Base-by-base conservation (phyloP, 345 rosid species). In the Anastatica hierochuntica region DNA sequence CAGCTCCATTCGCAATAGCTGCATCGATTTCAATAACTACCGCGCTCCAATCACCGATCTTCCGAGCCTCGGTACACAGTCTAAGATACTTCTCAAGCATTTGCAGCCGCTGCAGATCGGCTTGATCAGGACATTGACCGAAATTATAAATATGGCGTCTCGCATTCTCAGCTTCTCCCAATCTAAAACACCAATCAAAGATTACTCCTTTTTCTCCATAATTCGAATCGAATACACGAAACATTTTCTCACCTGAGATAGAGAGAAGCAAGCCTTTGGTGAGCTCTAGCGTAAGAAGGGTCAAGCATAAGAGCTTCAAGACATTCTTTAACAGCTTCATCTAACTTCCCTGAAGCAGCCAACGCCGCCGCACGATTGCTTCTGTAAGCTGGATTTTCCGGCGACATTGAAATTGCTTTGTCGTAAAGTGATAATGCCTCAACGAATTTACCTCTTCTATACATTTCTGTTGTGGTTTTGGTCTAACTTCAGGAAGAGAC, bases 311-410 rank as follows among this genome's bases (percentile, higher is more conserved):
- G 69, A 5, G 98, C 95, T 75, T 83, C 98, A 63, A 88, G 78
- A 30, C 90, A 88, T 45, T 92, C 98, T 56, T 53, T 80, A 56
- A 83, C 82, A 1, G 97, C 97, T 65, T 92, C 95, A 2, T 47
- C 75, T 37, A 92, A 53, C 74, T 81, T 74, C 51, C 94, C 98
- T 51, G 76, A 62, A 1, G 79, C 81, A 61, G 83, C 78, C 76
- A 92, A 76, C 3, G 95, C 94, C 6, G 97, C 97, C 2, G 95
- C 95, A 7, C 94, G 71, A 63, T 92, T 92, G 55, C 95, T 76
- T 62, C 90, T 48, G 46, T 74, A 92, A 13, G 95, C 85, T 6
- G 88, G 77, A 53, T 79, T 92, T 14, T 76, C 85, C 2, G 98
- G 97, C 6, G 79, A 75, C 47, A 85, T 48, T 16, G 83, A 74